A percentile compares a stretch with the other conserved stretches of the same genome.
phyloP scores from a whole-genome alignment of 148 eudicot genomes.

The Nepenthes gracilis region DNA sequence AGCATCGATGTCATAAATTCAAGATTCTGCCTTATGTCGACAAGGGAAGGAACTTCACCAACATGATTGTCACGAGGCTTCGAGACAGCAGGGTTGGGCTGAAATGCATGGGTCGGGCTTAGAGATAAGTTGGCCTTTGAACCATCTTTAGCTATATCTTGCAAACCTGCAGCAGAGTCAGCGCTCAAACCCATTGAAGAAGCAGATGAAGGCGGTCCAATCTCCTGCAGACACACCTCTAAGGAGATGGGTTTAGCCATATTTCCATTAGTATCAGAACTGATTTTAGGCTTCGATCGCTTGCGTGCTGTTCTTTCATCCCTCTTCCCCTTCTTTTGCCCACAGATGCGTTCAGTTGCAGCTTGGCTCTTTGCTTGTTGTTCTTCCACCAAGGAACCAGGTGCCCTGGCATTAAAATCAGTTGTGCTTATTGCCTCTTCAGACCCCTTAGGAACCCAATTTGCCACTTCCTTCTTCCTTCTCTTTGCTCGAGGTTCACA shows the following conservation, averaged over 20 bases:
- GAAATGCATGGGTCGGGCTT: slow-evolving; percentile 5
- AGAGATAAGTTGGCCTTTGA: slow-evolving; percentile 16
- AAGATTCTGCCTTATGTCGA: slow-evolving; percentile 40
- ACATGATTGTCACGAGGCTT: background rate
- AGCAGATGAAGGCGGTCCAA: slow-evolving; percentile 15
- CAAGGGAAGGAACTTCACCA: background rate
- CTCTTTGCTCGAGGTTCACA: no score
- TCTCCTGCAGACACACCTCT: slow-evolving; percentile 20
- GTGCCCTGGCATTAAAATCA: slow-evolving; percentile 25
- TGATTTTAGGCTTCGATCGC: slow-evolving; percentile 5
- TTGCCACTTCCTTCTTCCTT: no score
- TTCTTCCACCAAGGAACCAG: slow-evolving; percentile 4
- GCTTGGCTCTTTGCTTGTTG: slow-evolving; percentile 2
- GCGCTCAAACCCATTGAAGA: slow-evolving; percentile 4
- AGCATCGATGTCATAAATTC: slow-evolving; percentile 64
- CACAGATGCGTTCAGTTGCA: slow-evolving; percentile 3
- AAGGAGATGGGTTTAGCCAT: slow-evolving; percentile 25
- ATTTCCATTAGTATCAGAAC: slow-evolving; percentile 9
- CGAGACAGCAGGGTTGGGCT: background rate
- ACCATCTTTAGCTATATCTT: slow-evolving; percentile 8
- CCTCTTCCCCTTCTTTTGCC: slow-evolving; percentile 17
- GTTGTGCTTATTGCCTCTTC: slow-evolving; percentile 1
- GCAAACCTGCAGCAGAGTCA: slow-evolving; percentile 3
- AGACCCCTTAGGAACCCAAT: no score
- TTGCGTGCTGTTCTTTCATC: slow-evolving; percentile 10